These are phyloP conservation scores for Apiotrichum laibachii DNA, from an alignment of 1,284 basidiomycete genomes.

Conservation along the genomic window DNA sequence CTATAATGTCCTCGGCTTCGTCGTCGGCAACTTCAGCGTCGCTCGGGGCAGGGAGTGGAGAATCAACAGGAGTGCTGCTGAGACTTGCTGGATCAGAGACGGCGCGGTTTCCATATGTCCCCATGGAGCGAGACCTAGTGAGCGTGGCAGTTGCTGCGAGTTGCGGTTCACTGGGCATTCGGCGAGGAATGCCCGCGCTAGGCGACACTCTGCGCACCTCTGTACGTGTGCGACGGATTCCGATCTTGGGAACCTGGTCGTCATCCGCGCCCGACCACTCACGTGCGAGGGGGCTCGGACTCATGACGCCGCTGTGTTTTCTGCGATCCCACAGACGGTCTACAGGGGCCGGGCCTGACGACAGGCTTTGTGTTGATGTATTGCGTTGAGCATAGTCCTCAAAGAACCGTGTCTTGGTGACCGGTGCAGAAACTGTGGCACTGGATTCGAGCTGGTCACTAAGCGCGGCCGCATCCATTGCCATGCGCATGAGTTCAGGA, in stretches of 20 bases:
- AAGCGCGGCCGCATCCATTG: conserved; percentile 13
- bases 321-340: conserved; percentile 15
- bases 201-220: conserved; percentile 8
- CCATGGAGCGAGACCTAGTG: background rate
- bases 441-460: conserved; percentile 19
- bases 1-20: conserved; percentile 3
- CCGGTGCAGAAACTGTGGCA: conserved; percentile 33
- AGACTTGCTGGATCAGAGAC: conserved; percentile 1
- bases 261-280: conserved; percentile 35
- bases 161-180: conserved; percentile 17
- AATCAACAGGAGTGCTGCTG: background rate
- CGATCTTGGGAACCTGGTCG: conserved; percentile 7
- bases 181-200: conserved; percentile 4
- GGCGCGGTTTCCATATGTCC: background rate
- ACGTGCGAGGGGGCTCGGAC: conserved; percentile 44
- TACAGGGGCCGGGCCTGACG: background rate
- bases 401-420: conserved; percentile 43
- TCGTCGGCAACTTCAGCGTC: conserved; percentile 7
- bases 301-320: conserved; percentile 40
- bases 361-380: background rate
- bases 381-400: conserved; percentile 17
- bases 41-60: background rate
- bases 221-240: conserved; percentile 18
- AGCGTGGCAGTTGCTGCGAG: background rate
- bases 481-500: conserved; percentile 21